A percentile compares a stretch with the other conserved stretches of the same genome.
Conservation (phyloP, 2,329 filamentous ascomycete species). For the Dendrostoma leiphaemia region DNA sequence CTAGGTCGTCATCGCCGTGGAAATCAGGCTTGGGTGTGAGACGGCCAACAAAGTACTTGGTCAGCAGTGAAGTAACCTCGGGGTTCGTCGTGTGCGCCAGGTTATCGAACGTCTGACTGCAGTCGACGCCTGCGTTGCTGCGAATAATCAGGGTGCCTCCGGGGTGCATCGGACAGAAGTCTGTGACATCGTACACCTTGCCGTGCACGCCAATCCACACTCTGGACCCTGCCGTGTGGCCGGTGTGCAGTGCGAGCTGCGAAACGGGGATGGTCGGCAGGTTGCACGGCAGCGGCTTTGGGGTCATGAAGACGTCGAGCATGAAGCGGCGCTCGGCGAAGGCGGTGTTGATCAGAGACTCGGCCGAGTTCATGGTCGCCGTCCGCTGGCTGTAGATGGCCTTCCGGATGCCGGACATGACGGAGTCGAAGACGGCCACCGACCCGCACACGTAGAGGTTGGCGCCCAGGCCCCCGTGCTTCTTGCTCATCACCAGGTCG, state of each 20-base stretch:
- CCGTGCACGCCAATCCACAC: constrained; percentile 54
- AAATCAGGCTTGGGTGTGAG: constrained; percentile 49
- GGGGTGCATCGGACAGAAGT: constrained; percentile 52
- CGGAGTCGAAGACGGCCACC: constrained; percentile 48
- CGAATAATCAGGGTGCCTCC: constrained; percentile 53
- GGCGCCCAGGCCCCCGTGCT: constrained; percentile 48
- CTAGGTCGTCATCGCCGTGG: constrained; percentile 40
- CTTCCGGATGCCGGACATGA: constrained; percentile 54
- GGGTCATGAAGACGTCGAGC: constrained; percentile 57
- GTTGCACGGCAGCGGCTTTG: constrained; percentile 49
- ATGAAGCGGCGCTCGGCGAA: constrained; percentile 56
- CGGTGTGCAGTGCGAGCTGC: constrained; percentile 48
- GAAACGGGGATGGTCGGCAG: constrained; percentile 49
- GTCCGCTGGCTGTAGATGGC: constrained; percentile 53
- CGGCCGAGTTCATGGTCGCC: constrained; percentile 49
- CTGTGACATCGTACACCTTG: constrained; percentile 51
- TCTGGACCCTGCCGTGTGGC: constrained; percentile 42
- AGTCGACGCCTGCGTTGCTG: constrained; percentile 54
- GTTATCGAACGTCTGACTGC: constrained; percentile 50
- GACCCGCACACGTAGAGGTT: constrained; percentile 50
- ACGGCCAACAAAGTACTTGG: constrained; percentile 54
- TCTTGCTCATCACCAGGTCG: constrained; percentile 56
- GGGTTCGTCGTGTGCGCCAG: constrained; percentile 55
- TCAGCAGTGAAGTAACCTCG: constrained; percentile 49
- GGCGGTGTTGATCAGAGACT: constrained; percentile 48